Base-by-base conservation (phyloP, 2,329 filamentous ascomycete species). In the Aspergillus pseudotamarii region DNA sequence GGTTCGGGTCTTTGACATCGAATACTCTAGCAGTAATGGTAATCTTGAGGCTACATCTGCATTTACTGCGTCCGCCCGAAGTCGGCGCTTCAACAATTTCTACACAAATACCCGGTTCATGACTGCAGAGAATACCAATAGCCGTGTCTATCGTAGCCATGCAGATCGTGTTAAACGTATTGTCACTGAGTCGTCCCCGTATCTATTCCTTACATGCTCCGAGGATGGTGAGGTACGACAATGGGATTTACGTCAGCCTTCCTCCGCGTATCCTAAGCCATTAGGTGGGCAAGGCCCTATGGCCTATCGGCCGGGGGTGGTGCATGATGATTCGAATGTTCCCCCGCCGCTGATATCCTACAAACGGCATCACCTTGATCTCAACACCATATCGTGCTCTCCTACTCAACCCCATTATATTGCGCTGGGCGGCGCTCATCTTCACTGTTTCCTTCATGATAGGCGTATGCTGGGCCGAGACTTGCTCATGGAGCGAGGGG, bases 161-260 rank as follows among this genome's bases (percentile, higher is more conserved):
- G 83, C 82, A 9, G 88, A 90, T 70, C 82, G 88, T 12, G 89
- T 88, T 34, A 91, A 91, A 78, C 82, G 88, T 38, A 89, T 91
- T 55, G 87, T 91, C 38, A 91, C 88, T 0, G 88, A 91, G 70
- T 87, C 86, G 6, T 90, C 86, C 3, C 89, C 88, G 0, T 82
- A 88, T 73, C 81, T 89, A n/a, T 91, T 91, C 70, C 75, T 91
- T 60, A 91, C 87, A 0, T 91, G 89, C 73, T 89, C 87, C 0
- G 89, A 91, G 71, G 88, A 91, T 74, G 88, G 89, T 30, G 88
- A 90, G 66, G 88, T 91, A 34, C 82, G 89, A 54, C 89, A 91
- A 69, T 91, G 88, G 85, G 88, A 91, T 74, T 73, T 89, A 50
- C 81, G 88, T 26, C 85, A 88, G 69, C 88, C 88, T 2, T 87